A percentile compares a stretch with the other conserved stretches of the same genome.
Conservation (phyloP, 371 early-diverging fungal species). For the Mortierella sp. region DNA sequence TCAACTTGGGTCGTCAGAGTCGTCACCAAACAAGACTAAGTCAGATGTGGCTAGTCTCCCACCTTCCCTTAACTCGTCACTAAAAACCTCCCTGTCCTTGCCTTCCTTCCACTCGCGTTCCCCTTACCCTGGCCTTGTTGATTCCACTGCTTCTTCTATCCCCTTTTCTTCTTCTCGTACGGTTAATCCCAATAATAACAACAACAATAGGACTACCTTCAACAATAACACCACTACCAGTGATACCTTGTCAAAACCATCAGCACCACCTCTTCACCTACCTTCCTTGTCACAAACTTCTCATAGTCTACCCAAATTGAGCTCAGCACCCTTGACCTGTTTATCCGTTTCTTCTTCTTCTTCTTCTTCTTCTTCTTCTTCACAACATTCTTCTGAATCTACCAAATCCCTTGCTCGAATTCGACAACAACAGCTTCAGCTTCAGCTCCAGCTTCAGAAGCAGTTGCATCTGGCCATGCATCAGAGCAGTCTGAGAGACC, state of each 20-base stretch:
- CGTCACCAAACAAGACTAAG: constrained; percentile 1
- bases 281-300: not conserved
- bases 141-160: not conserved
- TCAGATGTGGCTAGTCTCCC: constrained; percentile 11
- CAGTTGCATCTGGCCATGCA: constrained; percentile 42
- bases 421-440: constrained; percentile 25
- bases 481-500: constrained; percentile 20
- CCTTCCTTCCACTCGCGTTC: not conserved
- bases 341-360: not conserved
- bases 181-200: not conserved
- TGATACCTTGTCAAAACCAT: not conserved
- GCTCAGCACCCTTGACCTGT: not conserved
- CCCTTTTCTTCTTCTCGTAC: not conserved
- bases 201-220: not conserved
- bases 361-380: not conserved
- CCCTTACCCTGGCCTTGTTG: constrained; percentile 1
- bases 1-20: constrained; percentile 1
- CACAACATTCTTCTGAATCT: constrained; percentile 1
- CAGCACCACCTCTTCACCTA: not conserved
- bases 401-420: constrained; percentile 9
- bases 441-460: constrained; percentile 31
- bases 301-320: constrained; percentile 1
- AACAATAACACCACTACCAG: not conserved
- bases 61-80: constrained; percentile 2
- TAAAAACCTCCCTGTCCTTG: constrained; percentile 1